Conservation (phyloP, 2,329 filamentous ascomycete genomes). For the Ceratocystis papillata region DNA sequence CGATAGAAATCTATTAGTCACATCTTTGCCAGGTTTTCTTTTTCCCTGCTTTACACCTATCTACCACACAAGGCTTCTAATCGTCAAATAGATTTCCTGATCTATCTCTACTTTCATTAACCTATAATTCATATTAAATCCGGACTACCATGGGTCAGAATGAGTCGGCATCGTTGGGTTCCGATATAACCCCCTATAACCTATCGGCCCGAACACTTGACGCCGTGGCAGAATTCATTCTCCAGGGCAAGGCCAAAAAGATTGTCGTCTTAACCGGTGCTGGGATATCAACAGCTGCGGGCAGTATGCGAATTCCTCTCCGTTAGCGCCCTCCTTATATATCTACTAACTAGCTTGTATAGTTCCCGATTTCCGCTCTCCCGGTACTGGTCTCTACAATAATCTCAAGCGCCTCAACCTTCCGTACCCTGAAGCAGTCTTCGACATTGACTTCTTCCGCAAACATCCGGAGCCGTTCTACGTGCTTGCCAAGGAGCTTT, state of each 20-base stretch:
- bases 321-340: not conserved
- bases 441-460: conserved; percentile 84
- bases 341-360: conserved; percentile 29
- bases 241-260: conserved; percentile 51
- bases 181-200: conserved; percentile 53
- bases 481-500: conserved; percentile 78
- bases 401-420: conserved; percentile 80
- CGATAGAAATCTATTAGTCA: too few species aligned
- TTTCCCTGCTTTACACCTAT: too few species aligned
- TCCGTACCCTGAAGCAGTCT: conserved; percentile 83
- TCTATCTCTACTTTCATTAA: too few species aligned
- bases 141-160: conserved; percentile 71
- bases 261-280: conserved; percentile 88
- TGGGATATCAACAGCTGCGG: conserved; percentile 68
- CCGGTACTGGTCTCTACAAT: conserved; percentile 84
- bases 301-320: conserved; percentile 38
- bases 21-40: too few species aligned
- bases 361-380: conserved; percentile 91
- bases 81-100: too few species aligned
- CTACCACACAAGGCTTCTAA: too few species aligned
- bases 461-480: conserved; percentile 83
- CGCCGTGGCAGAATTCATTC: conserved; percentile 71
- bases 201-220: conserved; percentile 59
- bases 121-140: not conserved
- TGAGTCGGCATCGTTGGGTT: conserved; percentile 51